These are phyloP conservation scores for Termitomyces sp. DNA, from an alignment of 768 basidiomycete genomes.

Conservation along the genomic window DNA sequence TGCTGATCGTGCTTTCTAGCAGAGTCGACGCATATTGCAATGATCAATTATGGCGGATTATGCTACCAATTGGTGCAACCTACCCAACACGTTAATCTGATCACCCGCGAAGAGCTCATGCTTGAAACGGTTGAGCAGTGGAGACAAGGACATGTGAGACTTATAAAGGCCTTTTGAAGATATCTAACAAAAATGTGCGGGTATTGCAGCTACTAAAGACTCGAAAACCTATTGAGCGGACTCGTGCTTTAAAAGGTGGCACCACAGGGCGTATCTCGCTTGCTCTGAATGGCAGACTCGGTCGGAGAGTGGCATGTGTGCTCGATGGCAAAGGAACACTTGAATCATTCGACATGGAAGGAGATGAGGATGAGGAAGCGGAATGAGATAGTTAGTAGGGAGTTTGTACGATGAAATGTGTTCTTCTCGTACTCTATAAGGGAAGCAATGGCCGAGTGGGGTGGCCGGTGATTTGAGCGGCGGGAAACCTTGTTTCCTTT, in stretches of 20 bases:
- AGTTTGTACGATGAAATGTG: background rate
- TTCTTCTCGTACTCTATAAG: background rate
- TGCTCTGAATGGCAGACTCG: constrained; percentile 69
- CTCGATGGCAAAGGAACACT: constrained; percentile 60
- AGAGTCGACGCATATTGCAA: constrained; percentile 60
- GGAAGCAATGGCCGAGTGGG: constrained; percentile 19
- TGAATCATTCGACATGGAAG: constrained; percentile 79
- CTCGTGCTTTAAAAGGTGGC: constrained; percentile 50
- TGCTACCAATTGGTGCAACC: constrained; percentile 49
- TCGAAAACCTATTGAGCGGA: constrained; percentile 49
- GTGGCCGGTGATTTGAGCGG: constrained; percentile 21
- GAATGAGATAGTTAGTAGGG: constrained; percentile 21
- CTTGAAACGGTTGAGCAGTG: constrained; percentile 46
- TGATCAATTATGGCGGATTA: constrained; percentile 56
- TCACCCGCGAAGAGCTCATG: constrained; percentile 65
- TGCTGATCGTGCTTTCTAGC: constrained; percentile 32
- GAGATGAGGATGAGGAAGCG: constrained; percentile 47
- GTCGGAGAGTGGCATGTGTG: constrained; percentile 73
- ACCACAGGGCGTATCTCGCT: constrained; percentile 47
- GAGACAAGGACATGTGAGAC: constrained; percentile 60
- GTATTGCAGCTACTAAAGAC: constrained; percentile 43
- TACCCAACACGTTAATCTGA: constrained; percentile 45
- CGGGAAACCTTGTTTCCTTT: constrained; percentile 24
- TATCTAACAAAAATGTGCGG: constrained; percentile 24
- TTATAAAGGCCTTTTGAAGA: constrained; percentile 15